Conservation (phyloP, 495 filamentous ascomycete species). For the Penicillium robsamsonii region DNA sequence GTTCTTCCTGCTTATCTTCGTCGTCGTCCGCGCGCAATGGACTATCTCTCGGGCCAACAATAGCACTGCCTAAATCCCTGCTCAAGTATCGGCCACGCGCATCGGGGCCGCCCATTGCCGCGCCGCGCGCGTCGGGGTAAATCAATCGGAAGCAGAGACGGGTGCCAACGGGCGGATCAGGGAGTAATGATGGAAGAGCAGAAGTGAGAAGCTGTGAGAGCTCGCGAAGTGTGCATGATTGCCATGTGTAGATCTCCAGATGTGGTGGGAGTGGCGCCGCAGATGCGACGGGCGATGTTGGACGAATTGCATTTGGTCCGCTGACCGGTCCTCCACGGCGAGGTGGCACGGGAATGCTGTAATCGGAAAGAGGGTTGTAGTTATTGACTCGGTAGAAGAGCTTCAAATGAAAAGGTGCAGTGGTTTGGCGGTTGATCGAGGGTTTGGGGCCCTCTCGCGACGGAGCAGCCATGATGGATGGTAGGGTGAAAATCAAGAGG, state of each 20-base stretch:
- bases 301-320: conserved; percentile 38
- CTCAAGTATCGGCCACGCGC: conserved; percentile 61
- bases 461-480: conserved; percentile 27
- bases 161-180: conserved; percentile 73
- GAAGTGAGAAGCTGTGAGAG: conserved; percentile 71
- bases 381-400: conserved; percentile 77
- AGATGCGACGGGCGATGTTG: conserved; percentile 32
- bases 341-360: conserved; percentile 20
- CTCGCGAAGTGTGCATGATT: conserved; percentile 76
- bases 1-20: conserved; percentile 36
- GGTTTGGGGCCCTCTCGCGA: conserved; percentile 30
- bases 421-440: conserved; percentile 64
- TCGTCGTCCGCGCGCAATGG: conserved; percentile 42
- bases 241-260: conserved; percentile 87
- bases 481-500: conserved; percentile 5
- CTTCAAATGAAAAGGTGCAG: conserved; percentile 84
- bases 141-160: conserved; percentile 83
- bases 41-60: conserved; percentile 53
- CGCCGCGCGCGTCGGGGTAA: conserved; percentile 71
- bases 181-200: conserved; percentile 66
- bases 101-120: conserved; percentile 41
- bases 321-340: conserved; percentile 30
- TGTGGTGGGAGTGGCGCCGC: conserved; percentile 58
- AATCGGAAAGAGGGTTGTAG: conserved; percentile 60
- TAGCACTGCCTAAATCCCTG: conserved; percentile 79